Base-by-base conservation (phyloP, 306 rosid species). In the Arachis hypogaea region DNA sequence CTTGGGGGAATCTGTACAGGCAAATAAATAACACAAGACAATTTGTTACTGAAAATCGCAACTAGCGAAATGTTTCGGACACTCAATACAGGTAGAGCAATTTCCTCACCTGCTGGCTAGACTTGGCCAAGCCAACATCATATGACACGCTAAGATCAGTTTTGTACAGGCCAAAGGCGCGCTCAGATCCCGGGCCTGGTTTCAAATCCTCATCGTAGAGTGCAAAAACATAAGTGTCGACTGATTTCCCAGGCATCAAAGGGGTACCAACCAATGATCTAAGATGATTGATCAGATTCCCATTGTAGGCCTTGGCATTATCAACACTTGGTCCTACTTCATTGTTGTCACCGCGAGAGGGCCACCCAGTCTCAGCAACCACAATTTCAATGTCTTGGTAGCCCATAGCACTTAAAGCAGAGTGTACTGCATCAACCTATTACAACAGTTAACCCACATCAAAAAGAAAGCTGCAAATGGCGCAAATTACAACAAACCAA, bases 321-420 rank as follows among this genome's bases (percentile, higher is more conserved):
- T 92, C 97, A 30, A 86, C 64, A 63, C 89, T 71, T 0, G 96
- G 78, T 46, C 95, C 99, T 1, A 75, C 83, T 82, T 94, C 93
- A 51, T 78, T 88, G 84, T 66, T 76, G 77, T 89, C 99, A 9
- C 99, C 99, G 1, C 60, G 49, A 59, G 90, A 88, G 5, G 99
- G 90, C 96, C 99, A 94, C 30, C 99, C 99, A 4, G 99, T 94
- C 83, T 94, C 99, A 3, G 97, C 95, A 43, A 94, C 89, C 83
- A 84, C 77, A 64, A 94, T 94, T 78, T 89, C 93, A 2, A 83
- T 43, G 74, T 85, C 95, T 33, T 80, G 82, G 81, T 82, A 87
- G 1, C 88, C 94, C 77, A 89, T 16, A 2, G 83, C 81, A 61
- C 82, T 83, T 72, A 94, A 66, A 8, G 97, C 96, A 51, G 96